Conservation (phyloP, 768 basidiomycete genomes). For the Tylopilus subfusipes region DNA sequence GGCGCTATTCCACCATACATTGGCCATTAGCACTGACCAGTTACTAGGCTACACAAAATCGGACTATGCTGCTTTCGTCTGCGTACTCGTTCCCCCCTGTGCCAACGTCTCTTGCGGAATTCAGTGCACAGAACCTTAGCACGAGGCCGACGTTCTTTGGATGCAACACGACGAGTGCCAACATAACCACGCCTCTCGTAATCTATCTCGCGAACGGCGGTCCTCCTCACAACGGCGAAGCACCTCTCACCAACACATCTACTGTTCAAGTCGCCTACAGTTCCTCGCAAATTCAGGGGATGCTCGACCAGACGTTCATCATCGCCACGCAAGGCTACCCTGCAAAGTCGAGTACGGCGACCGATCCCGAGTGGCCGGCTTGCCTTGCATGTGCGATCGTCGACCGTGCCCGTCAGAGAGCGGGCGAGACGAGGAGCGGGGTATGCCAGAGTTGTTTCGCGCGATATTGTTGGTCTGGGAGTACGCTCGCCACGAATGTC, state of each 20-base stretch:
- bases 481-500: not conserved
- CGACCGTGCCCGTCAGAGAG: conserved; percentile 39
- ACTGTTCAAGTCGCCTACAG: conserved; percentile 39
- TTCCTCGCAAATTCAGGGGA: conserved; percentile 36
- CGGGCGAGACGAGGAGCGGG: conserved; percentile 26
- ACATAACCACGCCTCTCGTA: conserved; percentile 46
- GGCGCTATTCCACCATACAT: too few species aligned
- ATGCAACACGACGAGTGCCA: too few species aligned
- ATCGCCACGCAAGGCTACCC: conserved; percentile 44
- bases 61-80: too few species aligned
- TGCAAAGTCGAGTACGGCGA: conserved; percentile 21
- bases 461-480: conserved; percentile 33
- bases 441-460: conserved; percentile 30
- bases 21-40: too few species aligned
- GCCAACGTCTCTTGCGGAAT: too few species aligned
- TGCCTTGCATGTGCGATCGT: conserved; percentile 52
- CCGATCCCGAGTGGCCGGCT: conserved; percentile 43
- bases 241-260: conserved; percentile 41
- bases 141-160: too few species aligned
- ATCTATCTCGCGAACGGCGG: conserved; percentile 61
- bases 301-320: conserved; percentile 45
- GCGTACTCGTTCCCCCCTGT: too few species aligned
- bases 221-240: conserved; percentile 36
- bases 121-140: too few species aligned
- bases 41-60: too few species aligned